A percentile compares a stretch with the other conserved stretches of the same genome.
Evolutionary conservation across 495 filamentous ascomycete genomes (phyloP).

Genomic region (Penicillium dipodomyicola): DNA sequence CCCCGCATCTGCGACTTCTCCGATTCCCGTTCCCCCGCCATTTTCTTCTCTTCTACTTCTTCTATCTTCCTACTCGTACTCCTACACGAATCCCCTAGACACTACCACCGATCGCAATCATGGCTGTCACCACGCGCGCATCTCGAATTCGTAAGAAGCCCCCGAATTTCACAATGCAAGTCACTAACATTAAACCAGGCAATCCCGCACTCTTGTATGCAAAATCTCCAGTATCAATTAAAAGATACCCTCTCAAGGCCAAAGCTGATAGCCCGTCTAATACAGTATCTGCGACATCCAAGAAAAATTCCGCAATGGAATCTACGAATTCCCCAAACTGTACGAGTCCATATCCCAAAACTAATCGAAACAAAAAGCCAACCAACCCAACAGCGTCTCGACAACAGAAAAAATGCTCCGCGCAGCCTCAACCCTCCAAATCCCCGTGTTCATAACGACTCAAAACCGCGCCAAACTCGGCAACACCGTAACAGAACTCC

Average conservation of each 20-base stretch:
- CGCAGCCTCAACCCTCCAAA: slow-evolving; percentile 58
- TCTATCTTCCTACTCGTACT: not conserved
- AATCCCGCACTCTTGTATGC: slow-evolving; percentile 69
- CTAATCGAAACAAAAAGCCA: not conserved
- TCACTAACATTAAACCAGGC: slow-evolving; percentile 41
- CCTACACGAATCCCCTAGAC: not conserved
- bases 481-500: slow-evolving; percentile 68
- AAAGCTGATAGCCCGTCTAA: slow-evolving; percentile 10
- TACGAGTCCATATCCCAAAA: slow-evolving; percentile 31
- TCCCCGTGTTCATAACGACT: slow-evolving; percentile 82
- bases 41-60: slow-evolving; percentile 9
- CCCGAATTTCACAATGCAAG: not conserved
- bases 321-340: slow-evolving; percentile 81
- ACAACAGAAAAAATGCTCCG: slow-evolving; percentile 44
- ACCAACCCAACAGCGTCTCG: slow-evolving; percentile 23
- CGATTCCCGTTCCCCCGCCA: slow-evolving; percentile 19
- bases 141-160: slow-evolving; percentile 36
- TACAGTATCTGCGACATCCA: slow-evolving; percentile 90
- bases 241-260: not conserved
- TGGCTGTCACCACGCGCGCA: slow-evolving; percentile 33
- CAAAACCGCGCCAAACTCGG: slow-evolving; percentile 76
- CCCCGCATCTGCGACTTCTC: slow-evolving; percentile 28
- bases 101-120: slow-evolving; percentile 7
- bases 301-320: slow-evolving; percentile 81
- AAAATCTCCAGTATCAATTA: not conserved